Base-by-base conservation (phyloP, 495 filamentous ascomycete genomes). In the Tuber indicum region DNA sequence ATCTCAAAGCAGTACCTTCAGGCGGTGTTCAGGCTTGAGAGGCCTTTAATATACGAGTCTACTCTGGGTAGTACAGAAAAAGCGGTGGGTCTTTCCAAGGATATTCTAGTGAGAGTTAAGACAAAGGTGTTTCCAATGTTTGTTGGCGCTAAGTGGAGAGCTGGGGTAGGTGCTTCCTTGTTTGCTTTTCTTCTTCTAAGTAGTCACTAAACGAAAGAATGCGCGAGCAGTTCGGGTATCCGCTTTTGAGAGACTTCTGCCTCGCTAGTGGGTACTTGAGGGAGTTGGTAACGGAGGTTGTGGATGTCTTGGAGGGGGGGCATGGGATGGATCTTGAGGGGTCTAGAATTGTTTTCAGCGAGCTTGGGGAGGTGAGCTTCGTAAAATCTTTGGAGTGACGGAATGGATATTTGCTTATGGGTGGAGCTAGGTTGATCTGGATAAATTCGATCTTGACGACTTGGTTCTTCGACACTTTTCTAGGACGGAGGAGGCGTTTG, bases 231-330 rank as follows among this genome's bases (percentile, higher is more conserved):
- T 9, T 75, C 39, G 44, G 74, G 23, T 46, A 77, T n/a, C 76
- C 76, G 6, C 41, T 77, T 16, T 74, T 77, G 8, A 19, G 8
- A 10, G 42, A 72, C 32, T 72, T 66, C 19, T 6, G 39, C 9
- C 71, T 72, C 45, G 73, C 76, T 32, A 16, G 71, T n/a, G 70
- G 21, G 43, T 43, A 17, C n/a, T 36, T 75, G 21, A 17, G 39
- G 8, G 73, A 78, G 39, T n/a, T 75, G 74, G 72, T 72, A 62
- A 41, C 26, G 12, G 66, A n/a, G 46, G 32, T 75, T 32, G 72
- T 46, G 41, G 49, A 47, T 21, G 36, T 75, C 32, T 49, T 78
- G 42, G 74, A 75, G 12, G 26, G 36, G 3, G 46, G 69, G 17
- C 75, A 66, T 66, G 76, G 70, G 2, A 66, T 47, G 69, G 39